Conservation (phyloP, 176 grass and related monocot species). For the Bolboschoenus planiculmis region DNA sequence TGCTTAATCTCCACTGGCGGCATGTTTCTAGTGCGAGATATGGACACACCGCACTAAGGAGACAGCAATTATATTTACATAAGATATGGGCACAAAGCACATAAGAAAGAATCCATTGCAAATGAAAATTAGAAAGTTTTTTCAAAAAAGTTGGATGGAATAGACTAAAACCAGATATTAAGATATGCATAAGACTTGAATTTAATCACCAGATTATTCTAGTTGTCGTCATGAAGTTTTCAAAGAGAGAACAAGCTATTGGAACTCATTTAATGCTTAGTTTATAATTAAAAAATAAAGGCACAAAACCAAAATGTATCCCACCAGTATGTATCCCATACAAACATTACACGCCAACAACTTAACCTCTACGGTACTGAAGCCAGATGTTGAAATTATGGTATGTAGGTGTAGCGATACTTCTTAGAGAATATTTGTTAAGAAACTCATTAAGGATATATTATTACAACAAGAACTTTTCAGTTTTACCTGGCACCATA, state of each 20-base stretch:
- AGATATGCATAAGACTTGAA: neutral
- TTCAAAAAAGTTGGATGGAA: neutral
- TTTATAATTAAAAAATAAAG: neutral
- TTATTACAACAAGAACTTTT: neutral
- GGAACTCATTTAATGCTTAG: neutral
- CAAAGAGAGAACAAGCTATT: neutral
- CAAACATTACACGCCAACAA: neutral
- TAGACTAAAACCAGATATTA: conserved; percentile 2
- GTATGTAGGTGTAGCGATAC: conserved; percentile 5
- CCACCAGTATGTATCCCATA: neutral
- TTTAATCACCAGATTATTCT: neutral
- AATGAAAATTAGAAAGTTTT: neutral
- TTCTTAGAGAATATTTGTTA: conserved; percentile 1
- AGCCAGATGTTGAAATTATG: neutral
- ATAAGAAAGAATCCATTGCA: conserved; percentile 19
- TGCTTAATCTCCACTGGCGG: conserved; percentile 94
- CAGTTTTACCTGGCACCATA: conserved; percentile 87
- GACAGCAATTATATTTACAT: conserved; percentile 12
- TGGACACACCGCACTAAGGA: conserved; percentile 74
- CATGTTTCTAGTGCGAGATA: conserved; percentile 99
- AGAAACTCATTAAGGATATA: conserved; percentile 5
- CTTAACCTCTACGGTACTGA: neutral
- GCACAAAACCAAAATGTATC: neutral
- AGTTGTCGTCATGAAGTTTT: neutral
- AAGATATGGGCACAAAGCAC: conserved; percentile 84